Evolutionary conservation across 805 yeast genomes (phyloP).

Genomic region (Candida sithepensis): DNA sequence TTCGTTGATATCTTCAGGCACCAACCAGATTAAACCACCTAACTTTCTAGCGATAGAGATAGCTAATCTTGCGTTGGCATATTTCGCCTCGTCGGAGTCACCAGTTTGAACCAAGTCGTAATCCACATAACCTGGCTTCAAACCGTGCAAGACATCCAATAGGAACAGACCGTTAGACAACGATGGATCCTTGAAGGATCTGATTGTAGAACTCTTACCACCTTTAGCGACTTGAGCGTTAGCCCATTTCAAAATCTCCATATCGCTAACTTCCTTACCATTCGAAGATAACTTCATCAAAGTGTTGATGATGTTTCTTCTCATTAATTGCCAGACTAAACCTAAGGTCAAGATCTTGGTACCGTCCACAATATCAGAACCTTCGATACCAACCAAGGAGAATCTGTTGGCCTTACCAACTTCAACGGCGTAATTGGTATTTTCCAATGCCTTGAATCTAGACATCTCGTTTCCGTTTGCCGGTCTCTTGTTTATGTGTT

Average conservation of each 20-base stretch:
- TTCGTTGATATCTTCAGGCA: conserved; percentile 99
- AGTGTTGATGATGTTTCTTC: conserved; percentile 88
- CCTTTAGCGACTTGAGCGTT: conserved; percentile 81
- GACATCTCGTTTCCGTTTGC: conserved; percentile 68
- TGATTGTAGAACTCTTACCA: conserved; percentile 66
- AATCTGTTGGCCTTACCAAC: conserved; percentile 89
- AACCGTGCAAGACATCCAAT: conserved; percentile 85
- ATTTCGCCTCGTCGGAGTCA: conserved; percentile 74
- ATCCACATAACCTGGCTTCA: conserved; percentile 97
- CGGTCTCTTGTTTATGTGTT: conserved; percentile 83
- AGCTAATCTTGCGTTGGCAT: conserved; percentile 94
- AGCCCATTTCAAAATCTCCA: conserved; percentile 93
- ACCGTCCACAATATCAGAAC: conserved; percentile 95
- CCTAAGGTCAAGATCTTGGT: conserved; percentile 85
- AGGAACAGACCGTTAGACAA: conserved; percentile 77
- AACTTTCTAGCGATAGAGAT: conserved; percentile 97
- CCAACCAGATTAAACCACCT: conserved; percentile 97
- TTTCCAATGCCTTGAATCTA: conserved; percentile 93
- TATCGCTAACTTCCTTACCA: conserved; percentile 75
- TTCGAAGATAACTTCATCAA: conserved; percentile 65
- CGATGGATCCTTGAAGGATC: conserved; percentile 83
- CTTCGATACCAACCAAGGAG: conserved; percentile 96
- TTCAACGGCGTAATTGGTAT: conserved; percentile 97
- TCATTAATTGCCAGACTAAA: conserved; percentile 97
- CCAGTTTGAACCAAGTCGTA: conserved; percentile 87